Conservation (phyloP, 2,329 filamentous ascomycete species). For the Thyridium curvatum region DNA sequence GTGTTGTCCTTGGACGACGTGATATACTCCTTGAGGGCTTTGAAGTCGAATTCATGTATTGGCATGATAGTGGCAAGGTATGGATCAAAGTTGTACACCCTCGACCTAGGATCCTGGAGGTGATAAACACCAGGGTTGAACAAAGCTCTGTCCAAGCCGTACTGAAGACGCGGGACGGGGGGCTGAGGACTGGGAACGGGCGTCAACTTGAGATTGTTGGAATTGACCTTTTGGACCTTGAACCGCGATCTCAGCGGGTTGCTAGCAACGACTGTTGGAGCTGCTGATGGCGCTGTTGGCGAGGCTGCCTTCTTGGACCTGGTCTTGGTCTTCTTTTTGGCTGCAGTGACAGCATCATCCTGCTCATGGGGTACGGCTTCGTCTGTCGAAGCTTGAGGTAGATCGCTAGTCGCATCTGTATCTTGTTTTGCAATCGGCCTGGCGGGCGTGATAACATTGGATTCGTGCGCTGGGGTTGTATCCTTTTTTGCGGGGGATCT, state of each 20-base stretch:
- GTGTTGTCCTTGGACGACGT: constrained; percentile 81
- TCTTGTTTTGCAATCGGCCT: background rate
- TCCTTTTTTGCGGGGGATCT: too few species aligned
- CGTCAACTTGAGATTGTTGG: constrained; percentile 16
- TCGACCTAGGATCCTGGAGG: constrained; percentile 79
- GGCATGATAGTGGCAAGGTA: constrained; percentile 93
- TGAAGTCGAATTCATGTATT: constrained; percentile 85
- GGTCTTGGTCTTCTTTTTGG: too few species aligned
- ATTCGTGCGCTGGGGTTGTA: too few species aligned
- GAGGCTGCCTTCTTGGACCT: too few species aligned
- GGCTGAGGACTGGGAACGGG: constrained; percentile 25
- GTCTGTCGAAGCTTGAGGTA: too few species aligned
- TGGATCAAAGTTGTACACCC: constrained; percentile 94
- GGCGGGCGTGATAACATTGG: too few species aligned
- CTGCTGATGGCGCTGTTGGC: background rate
- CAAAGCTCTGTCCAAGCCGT: constrained; percentile 80
- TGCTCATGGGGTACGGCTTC: too few species aligned
- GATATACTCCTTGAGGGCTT: constrained; percentile 77
- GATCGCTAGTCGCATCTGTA: too few species aligned
- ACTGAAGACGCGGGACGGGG: constrained; percentile 55
- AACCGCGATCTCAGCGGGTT: too few species aligned
- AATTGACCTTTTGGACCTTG: constrained; percentile 16
- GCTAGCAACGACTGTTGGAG: background rate
- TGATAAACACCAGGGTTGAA: constrained; percentile 94
- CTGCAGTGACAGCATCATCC: too few species aligned